These are phyloP conservation scores for Sodiomyces alkalinus DNA, from an alignment of 2,329 filamentous ascomycete species.

Conservation along the genomic window DNA sequence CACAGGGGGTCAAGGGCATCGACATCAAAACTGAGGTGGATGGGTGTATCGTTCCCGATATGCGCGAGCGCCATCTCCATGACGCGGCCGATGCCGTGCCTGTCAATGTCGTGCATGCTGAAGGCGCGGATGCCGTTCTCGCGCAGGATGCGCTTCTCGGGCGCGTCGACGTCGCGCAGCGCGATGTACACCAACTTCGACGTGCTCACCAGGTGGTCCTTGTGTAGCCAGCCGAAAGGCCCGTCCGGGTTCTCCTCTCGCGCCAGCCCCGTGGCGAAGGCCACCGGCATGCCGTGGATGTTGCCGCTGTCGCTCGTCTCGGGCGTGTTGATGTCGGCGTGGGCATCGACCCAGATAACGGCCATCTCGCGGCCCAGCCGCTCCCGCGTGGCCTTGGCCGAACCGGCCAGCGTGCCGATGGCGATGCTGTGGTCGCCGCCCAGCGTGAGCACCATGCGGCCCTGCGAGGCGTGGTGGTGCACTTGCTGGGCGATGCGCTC, in stretches of 20 bases:
- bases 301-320: constrained; percentile 84
- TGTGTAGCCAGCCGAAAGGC: constrained; percentile 81
- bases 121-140: constrained; percentile 91
- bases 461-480: constrained; percentile 69
- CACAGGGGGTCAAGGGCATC: constrained; percentile 92
- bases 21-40: constrained; percentile 94
- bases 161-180: constrained; percentile 79
- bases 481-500: constrained; percentile 67
- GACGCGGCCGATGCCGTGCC: constrained; percentile 82
- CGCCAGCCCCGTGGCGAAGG: constrained; percentile 78
- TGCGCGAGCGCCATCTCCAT: constrained; percentile 98
- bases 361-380: constrained; percentile 69
- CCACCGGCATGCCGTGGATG: constrained; percentile 94
- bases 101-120: constrained; percentile 96
- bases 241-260: constrained; percentile 41
- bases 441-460: constrained; percentile 79
- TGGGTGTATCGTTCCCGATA: constrained; percentile 86
- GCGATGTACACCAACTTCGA: constrained; percentile 96
- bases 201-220: constrained; percentile 52
- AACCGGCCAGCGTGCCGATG: constrained; percentile 82
- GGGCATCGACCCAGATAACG: constrained; percentile 97
- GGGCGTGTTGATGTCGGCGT: constrained; percentile 94
- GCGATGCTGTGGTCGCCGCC: constrained; percentile 95
- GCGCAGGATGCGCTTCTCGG: constrained; percentile 80
- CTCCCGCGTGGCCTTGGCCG: constrained; percentile 74